Evolutionary conservation across 1,284 basidiomycete genomes (phyloP).

Genomic region (Stereum hirsutum): DNA sequence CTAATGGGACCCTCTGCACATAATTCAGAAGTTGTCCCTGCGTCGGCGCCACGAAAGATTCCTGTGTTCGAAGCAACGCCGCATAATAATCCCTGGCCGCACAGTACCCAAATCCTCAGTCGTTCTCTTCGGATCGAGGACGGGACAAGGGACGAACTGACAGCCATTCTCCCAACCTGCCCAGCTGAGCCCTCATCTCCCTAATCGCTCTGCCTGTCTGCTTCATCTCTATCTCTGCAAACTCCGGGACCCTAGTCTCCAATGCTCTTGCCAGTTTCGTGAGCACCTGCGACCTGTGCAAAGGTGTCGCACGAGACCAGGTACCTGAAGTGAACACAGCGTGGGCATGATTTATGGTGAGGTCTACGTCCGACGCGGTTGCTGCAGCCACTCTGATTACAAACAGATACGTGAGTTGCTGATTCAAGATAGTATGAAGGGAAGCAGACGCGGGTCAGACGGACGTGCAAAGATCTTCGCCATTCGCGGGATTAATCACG

Average conservation of each 20-base stretch:
- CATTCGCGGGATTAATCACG: constrained; percentile 61
- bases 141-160: constrained; percentile 25
- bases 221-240: constrained; percentile 61
- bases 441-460: constrained; percentile 15
- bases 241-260: constrained; percentile 41
- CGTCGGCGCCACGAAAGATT: constrained; percentile 66
- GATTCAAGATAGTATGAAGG: background rate
- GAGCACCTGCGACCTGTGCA: constrained; percentile 56
- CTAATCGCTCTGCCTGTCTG: constrained; percentile 72
- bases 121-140: background rate
- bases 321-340: constrained; percentile 49
- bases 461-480: constrained; percentile 48
- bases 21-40: constrained; percentile 73
- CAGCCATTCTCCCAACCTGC: constrained; percentile 76
- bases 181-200: constrained; percentile 72
- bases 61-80: constrained; percentile 59
- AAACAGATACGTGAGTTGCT: background rate
- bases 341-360: constrained; percentile 47
- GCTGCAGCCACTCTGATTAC: constrained; percentile 29
- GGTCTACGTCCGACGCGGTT: constrained; percentile 36
- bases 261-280: constrained; percentile 54
- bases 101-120: background rate
- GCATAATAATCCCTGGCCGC: constrained; percentile 56
- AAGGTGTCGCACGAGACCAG: constrained; percentile 55
- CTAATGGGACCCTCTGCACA: constrained; percentile 69